These are phyloP conservation scores for Tripterygium wilfordii DNA, from an alignment of 177 flowering plant genomes.

Conservation along the genomic window DNA sequence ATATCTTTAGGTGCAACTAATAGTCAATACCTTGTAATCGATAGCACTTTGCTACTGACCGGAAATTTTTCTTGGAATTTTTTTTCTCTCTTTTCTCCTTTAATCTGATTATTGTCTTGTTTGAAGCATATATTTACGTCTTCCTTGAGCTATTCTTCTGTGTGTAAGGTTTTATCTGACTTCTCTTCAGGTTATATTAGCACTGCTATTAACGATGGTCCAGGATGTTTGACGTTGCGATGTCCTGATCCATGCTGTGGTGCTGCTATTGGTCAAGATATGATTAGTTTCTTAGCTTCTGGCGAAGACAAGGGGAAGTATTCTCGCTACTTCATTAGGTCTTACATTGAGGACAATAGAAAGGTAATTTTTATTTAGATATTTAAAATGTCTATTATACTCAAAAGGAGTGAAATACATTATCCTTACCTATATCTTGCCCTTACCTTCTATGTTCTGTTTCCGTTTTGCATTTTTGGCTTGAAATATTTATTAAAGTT, in stretches of 20 bases:
- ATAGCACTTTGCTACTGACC: no score
- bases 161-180: neutral
- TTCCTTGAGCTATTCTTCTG: neutral
- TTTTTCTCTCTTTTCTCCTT: no score
- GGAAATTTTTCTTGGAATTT: no score
- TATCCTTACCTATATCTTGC: no score
- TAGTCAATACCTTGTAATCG: no score
- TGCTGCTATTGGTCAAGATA: conserved; percentile 84
- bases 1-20: no score
- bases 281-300: conserved; percentile 55
- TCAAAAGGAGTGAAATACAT: no score
- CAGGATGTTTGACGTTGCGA: conserved; percentile 85
- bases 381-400: neutral
- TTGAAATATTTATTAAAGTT: no score
- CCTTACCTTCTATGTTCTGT: no score
- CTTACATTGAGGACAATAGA: conserved; percentile 84
- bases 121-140: no score
- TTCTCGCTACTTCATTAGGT: conserved; percentile 68
- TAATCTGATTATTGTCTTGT: no score
- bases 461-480: no score
- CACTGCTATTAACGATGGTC: conserved; percentile 87
- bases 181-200: conserved; percentile 40
- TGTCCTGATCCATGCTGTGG: conserved; percentile 94
- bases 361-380: conserved; percentile 27
- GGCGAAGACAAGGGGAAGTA: conserved; percentile 72